phyloP scores from a whole-genome alignment of 2,329 filamentous ascomycete species.

The Aureobasidium melanogenum region DNA sequence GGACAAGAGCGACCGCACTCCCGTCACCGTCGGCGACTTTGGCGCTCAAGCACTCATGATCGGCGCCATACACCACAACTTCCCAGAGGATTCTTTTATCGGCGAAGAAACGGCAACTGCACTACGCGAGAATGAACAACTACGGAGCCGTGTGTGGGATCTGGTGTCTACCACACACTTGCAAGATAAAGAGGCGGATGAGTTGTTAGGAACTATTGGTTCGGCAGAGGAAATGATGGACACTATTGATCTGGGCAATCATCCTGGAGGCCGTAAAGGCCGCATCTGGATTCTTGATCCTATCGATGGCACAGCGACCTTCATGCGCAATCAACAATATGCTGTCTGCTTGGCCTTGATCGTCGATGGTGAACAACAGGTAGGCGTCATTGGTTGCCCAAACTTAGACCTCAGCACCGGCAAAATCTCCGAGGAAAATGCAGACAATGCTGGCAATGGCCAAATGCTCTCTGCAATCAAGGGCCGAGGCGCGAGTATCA shows the following conservation, averaged over 20 bases:
- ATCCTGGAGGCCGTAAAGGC: constrained; percentile 29
- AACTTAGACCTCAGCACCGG: constrained; percentile 43
- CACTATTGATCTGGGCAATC: constrained; percentile 52
- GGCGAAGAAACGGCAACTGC: constrained; percentile 52
- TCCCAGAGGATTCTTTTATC: constrained; percentile 49
- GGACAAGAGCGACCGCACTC: constrained; percentile 49
- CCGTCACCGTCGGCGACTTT: constrained; percentile 57
- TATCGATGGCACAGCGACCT: constrained; percentile 56
- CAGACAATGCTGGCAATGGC: constrained; percentile 40
- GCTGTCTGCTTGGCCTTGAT: constrained; percentile 52
- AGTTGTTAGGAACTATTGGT: constrained; percentile 31
- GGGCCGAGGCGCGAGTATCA: constrained; percentile 38
- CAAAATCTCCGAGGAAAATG: constrained; percentile 38
- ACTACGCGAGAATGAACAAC: constrained; percentile 39
- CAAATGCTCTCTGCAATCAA: constrained; percentile 39
- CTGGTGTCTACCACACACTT: constrained; percentile 37
- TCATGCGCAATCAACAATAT: constrained; percentile 53
- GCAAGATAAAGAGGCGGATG: constrained; percentile 26
- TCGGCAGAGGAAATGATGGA: constrained; percentile 49
- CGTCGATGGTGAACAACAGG: constrained; percentile 46
- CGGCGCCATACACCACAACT: constrained; percentile 43
- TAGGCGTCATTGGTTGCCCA: constrained; percentile 55
- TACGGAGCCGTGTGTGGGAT: constrained; percentile 48
- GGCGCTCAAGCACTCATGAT: constrained; percentile 56
- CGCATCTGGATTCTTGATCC: constrained; percentile 56